Evolutionary conservation across 2,329 filamentous ascomycete species (phyloP).

Genomic region (Fusarium sp.): DNA sequence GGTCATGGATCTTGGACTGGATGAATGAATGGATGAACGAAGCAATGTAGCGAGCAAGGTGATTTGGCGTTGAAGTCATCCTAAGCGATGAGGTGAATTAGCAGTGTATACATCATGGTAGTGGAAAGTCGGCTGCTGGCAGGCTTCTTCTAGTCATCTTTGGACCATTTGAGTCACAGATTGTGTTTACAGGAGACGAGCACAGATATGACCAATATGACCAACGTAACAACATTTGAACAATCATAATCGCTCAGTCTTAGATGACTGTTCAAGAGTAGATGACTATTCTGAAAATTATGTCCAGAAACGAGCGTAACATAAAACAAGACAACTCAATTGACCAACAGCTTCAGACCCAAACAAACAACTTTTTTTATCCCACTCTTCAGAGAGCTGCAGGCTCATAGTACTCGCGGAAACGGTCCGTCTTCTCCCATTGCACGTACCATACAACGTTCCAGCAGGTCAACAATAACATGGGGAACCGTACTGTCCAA

Average conservation of each 20-base stretch:
- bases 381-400: slow-evolving; percentile 52
- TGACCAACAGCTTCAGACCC: background rate
- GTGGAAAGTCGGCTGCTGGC: background rate
- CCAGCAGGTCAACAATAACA: slow-evolving; percentile 84
- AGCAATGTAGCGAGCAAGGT: slow-evolving; percentile 12
- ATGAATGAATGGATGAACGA: background rate
- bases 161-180: no score
- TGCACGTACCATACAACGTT: slow-evolving; percentile 78
- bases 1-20: background rate
- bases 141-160: background rate
- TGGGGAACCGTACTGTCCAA: slow-evolving; percentile 86
- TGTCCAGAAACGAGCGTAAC: background rate
- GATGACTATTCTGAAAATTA: background rate
- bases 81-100: background rate
- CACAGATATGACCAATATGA: background rate
- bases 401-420: slow-evolving; percentile 79
- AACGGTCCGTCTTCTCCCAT: slow-evolving; percentile 75
- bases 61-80: slow-evolving; percentile 1
- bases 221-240: background rate
- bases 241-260: background rate
- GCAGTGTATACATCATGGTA: background rate
- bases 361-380: background rate
- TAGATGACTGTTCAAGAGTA: background rate
- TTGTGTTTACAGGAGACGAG: background rate
- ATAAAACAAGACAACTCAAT: background rate